Evolutionary conservation across 139 green algal species (phyloP).

Genomic region (Diplosphaera chodatii): DNA sequence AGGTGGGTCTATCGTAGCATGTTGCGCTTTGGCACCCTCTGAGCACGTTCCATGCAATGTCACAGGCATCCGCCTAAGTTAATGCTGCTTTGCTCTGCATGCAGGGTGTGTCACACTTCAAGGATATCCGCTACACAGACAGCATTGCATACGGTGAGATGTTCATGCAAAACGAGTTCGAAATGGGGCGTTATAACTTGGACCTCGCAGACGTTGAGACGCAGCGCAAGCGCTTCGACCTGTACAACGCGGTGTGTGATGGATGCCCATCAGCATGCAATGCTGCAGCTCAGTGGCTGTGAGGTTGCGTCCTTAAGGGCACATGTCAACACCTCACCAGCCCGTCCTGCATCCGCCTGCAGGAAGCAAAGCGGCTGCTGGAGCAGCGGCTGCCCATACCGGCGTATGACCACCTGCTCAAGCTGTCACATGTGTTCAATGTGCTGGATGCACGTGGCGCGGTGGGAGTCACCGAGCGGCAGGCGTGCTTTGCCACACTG

Average conservation of each 20-base stretch:
- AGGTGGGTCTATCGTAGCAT: too few species aligned
- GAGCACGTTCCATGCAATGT: too few species aligned
- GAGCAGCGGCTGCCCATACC: slow-evolving; percentile 85
- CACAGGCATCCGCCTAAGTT: too few species aligned
- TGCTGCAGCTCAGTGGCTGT: too few species aligned
- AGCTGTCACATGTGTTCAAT: slow-evolving; percentile 96
- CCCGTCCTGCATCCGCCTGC: too few species aligned
- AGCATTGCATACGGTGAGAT: slow-evolving; percentile 94
- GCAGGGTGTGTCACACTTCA: slow-evolving; percentile 93
- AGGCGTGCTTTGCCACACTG: slow-evolving; percentile 90
- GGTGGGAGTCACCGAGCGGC: slow-evolving; percentile 91
- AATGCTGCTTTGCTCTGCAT: neutral
- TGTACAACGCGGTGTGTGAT: slow-evolving; percentile 48
- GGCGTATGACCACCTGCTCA: slow-evolving; percentile 96
- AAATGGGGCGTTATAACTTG: slow-evolving; percentile 86
- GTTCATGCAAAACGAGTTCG: slow-evolving; percentile 95
- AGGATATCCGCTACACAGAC: slow-evolving; percentile 79
- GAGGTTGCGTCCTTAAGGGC: too few species aligned
- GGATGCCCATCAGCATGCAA: too few species aligned
- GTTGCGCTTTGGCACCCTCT: too few species aligned
- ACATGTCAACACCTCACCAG: too few species aligned
- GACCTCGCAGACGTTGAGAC: slow-evolving; percentile 80
- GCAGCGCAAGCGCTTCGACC: slow-evolving; percentile 70
- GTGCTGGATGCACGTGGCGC: slow-evolving; percentile 91
- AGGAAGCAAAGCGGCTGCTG: slow-evolving; percentile 81